Conservation (phyloP, 192 early-diverging fungal species). For the Chytriomyces sp. region DNA sequence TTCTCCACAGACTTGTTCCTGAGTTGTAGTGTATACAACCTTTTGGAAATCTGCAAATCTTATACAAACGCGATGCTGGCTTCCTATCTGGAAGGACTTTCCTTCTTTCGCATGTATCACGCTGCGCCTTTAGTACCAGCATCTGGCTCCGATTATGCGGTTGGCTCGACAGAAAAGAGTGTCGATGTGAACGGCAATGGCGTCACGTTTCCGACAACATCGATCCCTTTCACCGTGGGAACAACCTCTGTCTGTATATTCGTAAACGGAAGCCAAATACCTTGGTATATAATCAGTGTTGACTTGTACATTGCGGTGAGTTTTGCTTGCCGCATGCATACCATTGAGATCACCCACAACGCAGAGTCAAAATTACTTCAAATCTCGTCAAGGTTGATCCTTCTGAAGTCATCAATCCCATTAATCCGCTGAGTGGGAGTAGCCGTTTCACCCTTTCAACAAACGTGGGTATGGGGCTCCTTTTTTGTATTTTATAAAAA, state of each 20-base stretch:
- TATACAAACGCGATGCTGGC: too few species aligned
- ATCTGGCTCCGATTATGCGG: too few species aligned
- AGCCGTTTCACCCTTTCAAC: constrained; percentile 3
- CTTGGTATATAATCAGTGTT: constrained; percentile 3
- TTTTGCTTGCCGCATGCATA: background rate
- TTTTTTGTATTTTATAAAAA: constrained; percentile 9
- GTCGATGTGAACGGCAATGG: constrained; percentile 8
- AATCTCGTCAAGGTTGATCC: constrained; percentile 12
- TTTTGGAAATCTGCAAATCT: too few species aligned
- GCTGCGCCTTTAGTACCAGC: too few species aligned
- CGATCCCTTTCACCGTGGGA: background rate
- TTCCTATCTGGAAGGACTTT: too few species aligned
- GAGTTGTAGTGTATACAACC: too few species aligned
- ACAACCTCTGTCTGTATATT: constrained; percentile 5
- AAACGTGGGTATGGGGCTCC: background rate
- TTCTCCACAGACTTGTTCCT: too few species aligned
- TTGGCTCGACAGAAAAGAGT: too few species aligned
- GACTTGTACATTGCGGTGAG: constrained; percentile 4
- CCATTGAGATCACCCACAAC: background rate
- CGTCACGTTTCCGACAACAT: constrained; percentile 6
- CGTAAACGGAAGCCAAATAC: background rate
- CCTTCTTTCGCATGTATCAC: too few species aligned
- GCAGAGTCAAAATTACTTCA: background rate
- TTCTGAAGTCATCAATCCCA: constrained; percentile 3
- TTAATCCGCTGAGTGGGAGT: background rate